Percentiles rank a stretch among this genome's conserved stretches.
Evolutionary conservation across 768 basidiomycete genomes (phyloP).

Genomic region (Paxillus rubicundulus): DNA sequence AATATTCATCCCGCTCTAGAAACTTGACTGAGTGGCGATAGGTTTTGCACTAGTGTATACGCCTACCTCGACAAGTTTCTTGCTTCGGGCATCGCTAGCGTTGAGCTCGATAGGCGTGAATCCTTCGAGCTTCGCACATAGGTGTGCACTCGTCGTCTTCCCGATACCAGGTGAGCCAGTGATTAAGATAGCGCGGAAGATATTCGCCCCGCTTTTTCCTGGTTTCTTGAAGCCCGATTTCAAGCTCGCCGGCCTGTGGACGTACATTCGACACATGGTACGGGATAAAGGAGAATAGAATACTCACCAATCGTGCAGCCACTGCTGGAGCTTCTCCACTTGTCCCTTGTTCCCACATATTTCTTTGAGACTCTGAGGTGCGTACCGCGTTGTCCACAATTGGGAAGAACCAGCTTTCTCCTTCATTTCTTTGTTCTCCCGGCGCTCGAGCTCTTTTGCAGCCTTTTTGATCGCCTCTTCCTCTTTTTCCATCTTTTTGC

Average conservation of each 20-base stretch:
- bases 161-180: constrained; percentile 96
- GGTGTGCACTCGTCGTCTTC: constrained; percentile 94
- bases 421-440: constrained; percentile 57
- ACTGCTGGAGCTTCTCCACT: constrained; percentile 84
- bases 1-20: constrained; percentile 83
- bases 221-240: constrained; percentile 89
- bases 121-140: constrained; percentile 87
- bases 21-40: neutral
- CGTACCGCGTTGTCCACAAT: constrained; percentile 95
- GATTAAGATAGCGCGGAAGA: constrained; percentile 83
- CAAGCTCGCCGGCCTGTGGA: constrained; percentile 64
- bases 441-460: constrained; percentile 75
- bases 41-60: neutral
- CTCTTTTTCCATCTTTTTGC: constrained; percentile 80
- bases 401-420: constrained; percentile 44
- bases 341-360: constrained; percentile 93
- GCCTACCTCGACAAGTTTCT: constrained; percentile 89
- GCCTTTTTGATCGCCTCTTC: constrained; percentile 66
- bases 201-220: constrained; percentile 85
- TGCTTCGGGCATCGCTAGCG: constrained; percentile 92
- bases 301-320: constrained; percentile 85
- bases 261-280: neutral
- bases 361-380: constrained; percentile 82
- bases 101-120: constrained; percentile 95
- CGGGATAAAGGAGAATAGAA: neutral